Evolutionary conservation across 179 eudicot genomes (phyloP).

Genomic region (Spinacia oleracea): DNA sequence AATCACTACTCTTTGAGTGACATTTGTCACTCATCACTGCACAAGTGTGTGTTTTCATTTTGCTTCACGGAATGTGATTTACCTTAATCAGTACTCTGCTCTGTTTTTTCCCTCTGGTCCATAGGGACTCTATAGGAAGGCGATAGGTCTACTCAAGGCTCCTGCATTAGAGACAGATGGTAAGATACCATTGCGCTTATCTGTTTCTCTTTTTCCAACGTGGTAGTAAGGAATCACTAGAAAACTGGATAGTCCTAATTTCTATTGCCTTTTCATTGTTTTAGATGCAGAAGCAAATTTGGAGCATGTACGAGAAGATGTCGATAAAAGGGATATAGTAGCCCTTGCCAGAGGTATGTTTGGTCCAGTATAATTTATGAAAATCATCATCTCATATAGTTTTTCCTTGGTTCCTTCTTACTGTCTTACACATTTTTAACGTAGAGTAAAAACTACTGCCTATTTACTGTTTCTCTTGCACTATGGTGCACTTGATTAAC

Average conservation of each 20-base stretch:
- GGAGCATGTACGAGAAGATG: constrained; percentile 33
- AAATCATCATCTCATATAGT: background rate
- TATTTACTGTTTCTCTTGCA: background rate
- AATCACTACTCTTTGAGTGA: no score
- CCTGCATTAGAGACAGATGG: constrained; percentile 64
- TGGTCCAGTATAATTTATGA: background rate
- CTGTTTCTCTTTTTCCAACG: background rate
- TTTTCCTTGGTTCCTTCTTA: background rate
- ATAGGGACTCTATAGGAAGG: constrained; percentile 91
- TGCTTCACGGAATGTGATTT: background rate
- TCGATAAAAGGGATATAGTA: constrained; percentile 61
- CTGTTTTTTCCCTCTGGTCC: background rate
- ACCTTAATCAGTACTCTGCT: background rate
- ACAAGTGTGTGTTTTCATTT: background rate
- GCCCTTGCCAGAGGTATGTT: constrained; percentile 88
- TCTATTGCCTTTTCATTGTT: constrained; percentile 13
- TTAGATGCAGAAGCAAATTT: constrained; percentile 43
- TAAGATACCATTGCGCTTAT: constrained; percentile 23
- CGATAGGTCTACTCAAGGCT: constrained; percentile 77
- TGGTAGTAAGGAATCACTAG: no score
- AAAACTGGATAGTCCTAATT: constrained; percentile 4
- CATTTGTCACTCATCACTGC: no score
- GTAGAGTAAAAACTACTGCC: background rate
- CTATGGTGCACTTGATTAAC: no score
- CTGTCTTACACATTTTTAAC: background rate